phyloP scores from a whole-genome alignment of 1,284 basidiomycete species.

The Schizophyllum amplum region DNA sequence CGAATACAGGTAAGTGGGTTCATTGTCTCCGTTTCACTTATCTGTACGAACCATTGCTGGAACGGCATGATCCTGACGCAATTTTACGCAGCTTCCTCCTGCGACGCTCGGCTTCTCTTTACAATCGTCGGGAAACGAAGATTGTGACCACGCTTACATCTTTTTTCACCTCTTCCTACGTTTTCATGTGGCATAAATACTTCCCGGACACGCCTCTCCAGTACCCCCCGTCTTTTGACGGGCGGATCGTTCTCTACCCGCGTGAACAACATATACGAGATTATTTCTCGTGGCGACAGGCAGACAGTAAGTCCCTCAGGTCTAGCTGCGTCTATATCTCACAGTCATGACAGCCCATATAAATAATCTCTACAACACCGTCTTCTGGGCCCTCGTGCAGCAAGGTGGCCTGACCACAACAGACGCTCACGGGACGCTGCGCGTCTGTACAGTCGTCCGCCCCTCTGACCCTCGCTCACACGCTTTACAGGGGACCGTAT shows the following conservation, averaged over 20 bases:
- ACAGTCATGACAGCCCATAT: constrained; percentile 74
- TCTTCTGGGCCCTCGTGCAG: constrained; percentile 90
- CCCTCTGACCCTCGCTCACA: constrained; percentile 2
- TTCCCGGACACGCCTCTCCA: constrained; percentile 66
- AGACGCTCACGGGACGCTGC: constrained; percentile 76
- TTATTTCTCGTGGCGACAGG: constrained; percentile 77
- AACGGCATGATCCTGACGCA: background rate
- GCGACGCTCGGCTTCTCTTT: constrained; percentile 65
- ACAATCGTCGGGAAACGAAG: constrained; percentile 84
- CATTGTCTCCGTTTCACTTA: background rate
- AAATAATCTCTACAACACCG: constrained; percentile 96
- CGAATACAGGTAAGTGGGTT: constrained; percentile 79
- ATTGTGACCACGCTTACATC: constrained; percentile 87
- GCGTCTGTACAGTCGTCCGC: constrained; percentile 31
- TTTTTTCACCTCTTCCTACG: constrained; percentile 88
- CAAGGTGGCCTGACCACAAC: constrained; percentile 68
- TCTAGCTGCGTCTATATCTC: background rate
- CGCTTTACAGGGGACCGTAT: constrained; percentile 67
- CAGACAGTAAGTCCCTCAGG: constrained; percentile 66
- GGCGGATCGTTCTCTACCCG: constrained; percentile 84
- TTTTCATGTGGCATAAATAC: constrained; percentile 78
- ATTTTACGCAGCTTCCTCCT: constrained; percentile 69
- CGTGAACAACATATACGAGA: constrained; percentile 67
- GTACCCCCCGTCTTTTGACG: constrained; percentile 91
- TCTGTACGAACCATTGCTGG: background rate